Conservation (phyloP, 768 basidiomycete genomes). For the Amanita rubescens region DNA sequence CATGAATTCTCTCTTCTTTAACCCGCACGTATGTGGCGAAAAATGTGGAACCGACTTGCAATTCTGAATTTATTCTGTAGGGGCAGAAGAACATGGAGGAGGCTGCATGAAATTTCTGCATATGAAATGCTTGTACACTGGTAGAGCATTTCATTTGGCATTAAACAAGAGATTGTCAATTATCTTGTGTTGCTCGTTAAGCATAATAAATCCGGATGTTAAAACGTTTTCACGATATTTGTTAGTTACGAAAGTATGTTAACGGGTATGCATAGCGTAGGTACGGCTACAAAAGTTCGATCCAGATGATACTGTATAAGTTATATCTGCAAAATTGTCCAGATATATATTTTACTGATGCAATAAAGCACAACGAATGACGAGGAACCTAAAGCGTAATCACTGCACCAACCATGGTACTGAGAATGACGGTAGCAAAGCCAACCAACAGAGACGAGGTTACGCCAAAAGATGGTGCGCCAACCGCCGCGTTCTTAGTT, state of each 20-base stretch:
- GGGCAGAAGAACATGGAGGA: conserved; percentile 57
- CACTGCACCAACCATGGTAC: conserved; percentile 33
- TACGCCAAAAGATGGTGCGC: conserved; percentile 17
- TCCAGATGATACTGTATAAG: not conserved
- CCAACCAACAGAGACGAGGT: conserved; percentile 25
- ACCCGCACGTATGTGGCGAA: conserved; percentile 46
- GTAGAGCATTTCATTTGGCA: not conserved
- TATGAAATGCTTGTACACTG: not conserved
- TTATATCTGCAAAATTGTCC: not conserved
- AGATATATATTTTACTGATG: not conserved
- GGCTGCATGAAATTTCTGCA: conserved; percentile 4
- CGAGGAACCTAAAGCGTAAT: conserved; percentile 24
- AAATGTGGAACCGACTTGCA: not conserved
- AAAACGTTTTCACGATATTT: not conserved
- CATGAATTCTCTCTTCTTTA: conserved; percentile 76
- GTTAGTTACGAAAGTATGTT: no score
- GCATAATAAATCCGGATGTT: no score
- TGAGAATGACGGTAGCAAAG: conserved; percentile 28
- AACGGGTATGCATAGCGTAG: not conserved
- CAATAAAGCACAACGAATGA: not conserved
- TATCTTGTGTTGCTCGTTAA: not conserved
- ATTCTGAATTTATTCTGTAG: conserved; percentile 22
- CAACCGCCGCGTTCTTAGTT: conserved; percentile 18
- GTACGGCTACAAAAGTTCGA: not conserved
- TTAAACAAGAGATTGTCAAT: no score